Conservation (phyloP, 2,329 filamentous ascomycete species). For the Macroventuria anomochaeta region DNA sequence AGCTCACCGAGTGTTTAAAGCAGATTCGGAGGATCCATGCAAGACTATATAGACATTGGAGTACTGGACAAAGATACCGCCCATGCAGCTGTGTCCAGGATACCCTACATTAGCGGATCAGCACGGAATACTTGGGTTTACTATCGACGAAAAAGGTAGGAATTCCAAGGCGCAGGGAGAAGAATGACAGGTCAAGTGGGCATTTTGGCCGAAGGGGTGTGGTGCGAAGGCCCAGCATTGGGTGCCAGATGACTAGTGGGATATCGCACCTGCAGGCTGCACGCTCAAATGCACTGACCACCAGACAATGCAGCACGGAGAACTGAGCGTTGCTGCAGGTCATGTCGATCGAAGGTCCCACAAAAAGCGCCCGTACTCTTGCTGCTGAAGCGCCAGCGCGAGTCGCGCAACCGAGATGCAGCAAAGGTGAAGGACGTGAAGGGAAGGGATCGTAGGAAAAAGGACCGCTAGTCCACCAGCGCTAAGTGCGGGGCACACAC, state of each 20-base stretch:
- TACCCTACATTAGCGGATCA: constrained; percentile 44
- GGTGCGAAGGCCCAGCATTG: constrained; percentile 25
- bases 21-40: constrained; percentile 7
- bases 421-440: constrained; percentile 13
- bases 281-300: constrained; percentile 34
- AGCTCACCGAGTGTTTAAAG: constrained; percentile 24
- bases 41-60: constrained; percentile 18
- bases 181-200: constrained; percentile 40
- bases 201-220: constrained; percentile 37
- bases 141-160: constrained; percentile 37
- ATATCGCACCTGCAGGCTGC: constrained; percentile 35
- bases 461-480: constrained; percentile 19
- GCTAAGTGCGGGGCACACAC: constrained; percentile 33
- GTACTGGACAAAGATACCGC: constrained; percentile 28
- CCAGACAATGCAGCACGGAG: constrained; percentile 31
- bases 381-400: constrained; percentile 18
- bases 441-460: constrained; percentile 15
- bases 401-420: constrained; percentile 20
- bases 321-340: constrained; percentile 42
- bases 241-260: constrained; percentile 30
- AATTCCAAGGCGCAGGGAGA: constrained; percentile 37
- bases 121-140: constrained; percentile 47
- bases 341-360: constrained; percentile 38
- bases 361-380: constrained; percentile 17
- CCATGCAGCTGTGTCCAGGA: constrained; percentile 34